Base-by-base conservation (phyloP, 1,284 basidiomycete genomes). In the Lentinula novae-zelandiae region DNA sequence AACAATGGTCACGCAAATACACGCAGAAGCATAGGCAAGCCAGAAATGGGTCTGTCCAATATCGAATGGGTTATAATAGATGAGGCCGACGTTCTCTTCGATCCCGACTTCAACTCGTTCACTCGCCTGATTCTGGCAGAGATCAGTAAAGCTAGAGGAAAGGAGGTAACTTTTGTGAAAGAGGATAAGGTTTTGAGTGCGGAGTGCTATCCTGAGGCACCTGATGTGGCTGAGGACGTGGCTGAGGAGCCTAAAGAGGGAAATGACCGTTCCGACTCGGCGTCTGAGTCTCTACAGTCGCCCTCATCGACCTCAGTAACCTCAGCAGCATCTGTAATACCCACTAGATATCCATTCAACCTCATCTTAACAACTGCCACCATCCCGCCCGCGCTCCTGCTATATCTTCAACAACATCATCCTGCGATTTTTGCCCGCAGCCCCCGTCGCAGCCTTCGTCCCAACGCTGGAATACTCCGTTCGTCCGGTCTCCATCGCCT, bases 51-150 rank as follows among this genome's bases (percentile, higher is more conserved):
- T 0, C 72, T 92, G 22, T 78, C 78, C 56, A 80, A 82, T 51
- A 76, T 95, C 0, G 90, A 95, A 68, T 95, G 92, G 91, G 84
- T 96, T 5, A 80, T 95, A 1, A 77, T 95, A 2, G 93, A 96
- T 65, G 93, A 96, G 70, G 92, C 94, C 0, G 93, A 96, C 69
- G 85, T 95, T 36, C 76, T 95, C n/a, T 88, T 95, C 60, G 92
- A 93, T 69, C 80, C 86, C 1, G 92, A 94, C 69, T 95, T 95
- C 70, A 79, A 85, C 63, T 82, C 85, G 57, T 83, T 86, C 34
- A 94, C 92, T 0, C 74, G 83, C 2, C 73, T 79, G 44, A 76
- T 95, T 1, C 75, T 95, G 3, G 79, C 86, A 4, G 88, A 89
- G 66, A 84, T 92, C 55, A 80, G 82, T 53, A 75, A 76, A n/a